Conservation (phyloP, 2,329 filamentous ascomycete species). For the Ophiocordyceps robertsii region DNA sequence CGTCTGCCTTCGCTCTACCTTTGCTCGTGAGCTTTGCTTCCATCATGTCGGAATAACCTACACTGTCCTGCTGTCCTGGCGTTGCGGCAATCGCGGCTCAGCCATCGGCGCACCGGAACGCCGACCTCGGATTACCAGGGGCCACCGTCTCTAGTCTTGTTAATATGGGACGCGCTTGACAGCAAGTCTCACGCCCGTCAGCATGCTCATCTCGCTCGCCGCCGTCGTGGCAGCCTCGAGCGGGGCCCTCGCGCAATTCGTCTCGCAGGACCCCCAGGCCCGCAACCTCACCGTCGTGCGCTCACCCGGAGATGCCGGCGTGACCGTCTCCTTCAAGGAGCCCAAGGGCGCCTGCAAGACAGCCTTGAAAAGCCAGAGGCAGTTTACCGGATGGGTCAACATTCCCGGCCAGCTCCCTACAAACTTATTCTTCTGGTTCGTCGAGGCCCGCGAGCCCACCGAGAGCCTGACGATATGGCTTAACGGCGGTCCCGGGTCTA, state of each 20-base stretch:
- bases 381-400: constrained; percentile 57
- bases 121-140: too few relatives aligned
- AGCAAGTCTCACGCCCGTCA: not conserved
- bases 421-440: constrained; percentile 39
- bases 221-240: constrained; percentile 5
- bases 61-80: too few relatives aligned
- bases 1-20: too few relatives aligned
- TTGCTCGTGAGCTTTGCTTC: too few relatives aligned
- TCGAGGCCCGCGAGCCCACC: constrained; percentile 28
- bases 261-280: constrained; percentile 13
- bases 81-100: too few relatives aligned
- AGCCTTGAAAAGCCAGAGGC: constrained; percentile 49
- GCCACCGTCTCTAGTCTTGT: not conserved
- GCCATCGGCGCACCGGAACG: too few relatives aligned
- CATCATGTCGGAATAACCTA: too few relatives aligned
- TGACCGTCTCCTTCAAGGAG: constrained; percentile 56
- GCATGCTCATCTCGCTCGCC: constrained; percentile 7
- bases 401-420: constrained; percentile 41
- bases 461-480: constrained; percentile 44
- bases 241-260: constrained; percentile 18
- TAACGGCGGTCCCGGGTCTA: constrained; percentile 53
- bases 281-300: constrained; percentile 39
- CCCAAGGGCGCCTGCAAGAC: constrained; percentile 50
- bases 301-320: constrained; percentile 48
- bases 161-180: not conserved